phyloP scores from a whole-genome alignment of 371 early-diverging fungal species.

The Chytridium lagenaria region DNA sequence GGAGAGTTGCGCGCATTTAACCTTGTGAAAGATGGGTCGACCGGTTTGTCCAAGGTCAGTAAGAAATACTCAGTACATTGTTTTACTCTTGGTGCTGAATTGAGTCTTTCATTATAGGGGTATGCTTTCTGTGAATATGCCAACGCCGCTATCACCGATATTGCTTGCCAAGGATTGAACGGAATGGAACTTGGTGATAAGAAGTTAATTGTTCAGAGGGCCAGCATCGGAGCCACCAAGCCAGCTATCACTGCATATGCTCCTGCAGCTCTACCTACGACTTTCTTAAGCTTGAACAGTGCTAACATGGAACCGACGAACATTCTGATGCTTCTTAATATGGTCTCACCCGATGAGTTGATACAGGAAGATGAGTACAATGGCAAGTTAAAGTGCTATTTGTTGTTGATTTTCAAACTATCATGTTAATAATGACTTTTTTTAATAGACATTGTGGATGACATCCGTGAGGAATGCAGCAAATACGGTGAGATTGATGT shows the following conservation, averaged over 20 bases:
- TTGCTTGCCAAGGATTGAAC: conserved; percentile 93
- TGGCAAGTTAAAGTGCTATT: conserved; percentile 57
- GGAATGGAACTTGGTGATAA: conserved; percentile 95
- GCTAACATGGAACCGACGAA: conserved; percentile 65
- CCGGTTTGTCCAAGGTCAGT: conserved; percentile 85
- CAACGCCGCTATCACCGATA: conserved; percentile 86
- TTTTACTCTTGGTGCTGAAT: neutral
- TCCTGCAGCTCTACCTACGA: conserved; percentile 25
- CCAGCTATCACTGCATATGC: conserved; percentile 21
- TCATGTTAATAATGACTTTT: conserved; percentile 27
- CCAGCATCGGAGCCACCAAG: conserved; percentile 74
- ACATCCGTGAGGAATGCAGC: conserved; percentile 87
- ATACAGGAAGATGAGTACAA: conserved; percentile 86
- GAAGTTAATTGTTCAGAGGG: conserved; percentile 93
- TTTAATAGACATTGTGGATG: conserved; percentile 83
- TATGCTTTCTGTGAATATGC: conserved; percentile 97
- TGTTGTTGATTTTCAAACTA: conserved; percentile 1
- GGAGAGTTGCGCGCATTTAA: conserved; percentile 92
- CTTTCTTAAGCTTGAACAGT: conserved; percentile 26
- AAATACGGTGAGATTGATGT: conserved; percentile 84
- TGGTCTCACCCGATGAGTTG: conserved; percentile 91
- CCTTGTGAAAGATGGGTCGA: conserved; percentile 83
- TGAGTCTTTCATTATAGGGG: conserved; percentile 61
- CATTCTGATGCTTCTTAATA: conserved; percentile 90
- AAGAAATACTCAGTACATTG: neutral